Evolutionary conservation across 129 eudicot species (phyloP).

Genomic region (Apium graveolens): DNA sequence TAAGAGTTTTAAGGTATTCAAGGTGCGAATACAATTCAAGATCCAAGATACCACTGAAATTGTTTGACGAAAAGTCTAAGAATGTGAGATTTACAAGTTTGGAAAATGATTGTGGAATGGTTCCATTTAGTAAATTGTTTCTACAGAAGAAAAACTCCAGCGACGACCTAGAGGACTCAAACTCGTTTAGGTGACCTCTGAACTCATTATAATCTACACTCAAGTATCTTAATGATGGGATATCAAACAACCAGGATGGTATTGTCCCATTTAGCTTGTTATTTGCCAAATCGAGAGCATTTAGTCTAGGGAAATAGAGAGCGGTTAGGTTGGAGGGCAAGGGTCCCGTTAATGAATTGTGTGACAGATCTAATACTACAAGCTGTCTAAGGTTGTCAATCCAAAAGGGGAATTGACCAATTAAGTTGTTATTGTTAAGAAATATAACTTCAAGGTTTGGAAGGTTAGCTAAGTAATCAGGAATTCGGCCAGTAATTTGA

Average conservation of each 20-base stretch:
- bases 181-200: not conserved
- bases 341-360: not conserved
- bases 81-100: not conserved
- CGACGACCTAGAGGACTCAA: not conserved
- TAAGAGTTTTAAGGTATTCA: slow-evolving; percentile 6
- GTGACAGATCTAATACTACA: not conserved
- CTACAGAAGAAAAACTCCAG: too few species aligned
- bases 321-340: not conserved
- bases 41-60: not conserved
- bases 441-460: not conserved
- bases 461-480: slow-evolving; percentile 5
- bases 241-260: slow-evolving; percentile 4
- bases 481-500: slow-evolving; percentile 7
- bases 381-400: not conserved
- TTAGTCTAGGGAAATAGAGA: not conserved
- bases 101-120: not conserved
- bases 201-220: not conserved
- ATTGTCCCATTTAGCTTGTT: slow-evolving; percentile 8
- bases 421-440: not conserved
- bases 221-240: not conserved
- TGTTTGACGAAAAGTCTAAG: not conserved
- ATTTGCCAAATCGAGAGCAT: too few species aligned
- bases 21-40: not conserved
- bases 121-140: too few species aligned
- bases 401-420: slow-evolving; percentile 6